Evolutionary conservation across 2,329 filamentous ascomycete genomes (phyloP).

Genomic region (Trichophyton schoenleinii): DNA sequence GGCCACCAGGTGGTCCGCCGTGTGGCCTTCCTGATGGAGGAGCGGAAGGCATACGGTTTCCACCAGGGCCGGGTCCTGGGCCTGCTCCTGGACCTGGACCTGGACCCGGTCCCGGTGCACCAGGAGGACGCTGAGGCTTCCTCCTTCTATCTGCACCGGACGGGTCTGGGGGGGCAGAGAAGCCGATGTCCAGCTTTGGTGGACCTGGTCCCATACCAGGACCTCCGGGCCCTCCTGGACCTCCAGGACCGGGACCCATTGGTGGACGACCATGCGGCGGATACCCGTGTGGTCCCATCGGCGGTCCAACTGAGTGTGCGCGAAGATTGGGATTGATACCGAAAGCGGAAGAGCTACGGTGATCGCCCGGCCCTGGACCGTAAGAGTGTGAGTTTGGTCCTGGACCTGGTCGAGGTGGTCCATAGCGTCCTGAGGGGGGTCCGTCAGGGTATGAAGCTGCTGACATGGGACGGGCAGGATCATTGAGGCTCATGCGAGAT

Average conservation of each 20-base stretch:
- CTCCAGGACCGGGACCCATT: conserved; percentile 11
- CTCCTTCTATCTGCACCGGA: conserved; percentile 27
- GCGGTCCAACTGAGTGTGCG: conserved; percentile 22
- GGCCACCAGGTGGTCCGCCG: background rate
- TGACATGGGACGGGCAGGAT: conserved; percentile 19
- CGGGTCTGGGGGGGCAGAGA: conserved; percentile 34
- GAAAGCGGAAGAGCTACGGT: conserved; percentile 35
- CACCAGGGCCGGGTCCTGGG: conserved; percentile 11
- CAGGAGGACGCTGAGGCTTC: conserved; percentile 27
- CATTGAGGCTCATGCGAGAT: conserved; percentile 30
- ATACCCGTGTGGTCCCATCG: conserved; percentile 24
- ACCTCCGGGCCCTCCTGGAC: conserved; percentile 15
- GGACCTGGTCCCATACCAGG: conserved; percentile 18
- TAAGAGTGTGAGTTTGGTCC: conserved; percentile 16
- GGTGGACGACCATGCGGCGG: conserved; percentile 19
- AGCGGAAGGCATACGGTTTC: conserved; percentile 15
- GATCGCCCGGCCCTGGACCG: conserved; percentile 23
- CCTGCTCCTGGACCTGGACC: conserved; percentile 14
- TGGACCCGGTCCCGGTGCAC: background rate
- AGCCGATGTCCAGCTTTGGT: conserved; percentile 35
- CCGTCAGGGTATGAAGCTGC: conserved; percentile 34
- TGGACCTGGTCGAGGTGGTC: conserved; percentile 19
- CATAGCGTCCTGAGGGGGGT: conserved; percentile 18
- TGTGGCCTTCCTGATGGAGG: conserved; percentile 3
- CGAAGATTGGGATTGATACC: conserved; percentile 38